phyloP scores from a whole-genome alignment of 2,329 filamentous ascomycete genomes.

The Colletotrichum agaves region DNA sequence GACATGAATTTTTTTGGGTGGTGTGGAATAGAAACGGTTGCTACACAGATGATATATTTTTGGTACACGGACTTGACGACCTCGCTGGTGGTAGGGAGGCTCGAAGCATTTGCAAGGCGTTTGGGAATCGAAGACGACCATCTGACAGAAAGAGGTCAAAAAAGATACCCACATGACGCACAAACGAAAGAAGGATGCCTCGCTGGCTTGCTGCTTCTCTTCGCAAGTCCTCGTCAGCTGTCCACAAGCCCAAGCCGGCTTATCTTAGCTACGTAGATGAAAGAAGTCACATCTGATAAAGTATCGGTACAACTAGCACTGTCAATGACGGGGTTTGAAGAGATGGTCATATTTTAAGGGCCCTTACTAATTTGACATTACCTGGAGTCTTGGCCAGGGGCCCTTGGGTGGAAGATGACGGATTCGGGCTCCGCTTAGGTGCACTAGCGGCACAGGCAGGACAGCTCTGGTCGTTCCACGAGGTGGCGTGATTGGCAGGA shows the following conservation, averaged over 20 bases:
- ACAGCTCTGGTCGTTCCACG: background rate
- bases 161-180: conserved; percentile 35
- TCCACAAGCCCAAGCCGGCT: conserved; percentile 5
- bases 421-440: conserved; percentile 4
- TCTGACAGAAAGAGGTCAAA: conserved; percentile 29
- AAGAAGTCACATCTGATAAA: conserved; percentile 16
- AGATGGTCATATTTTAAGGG: background rate
- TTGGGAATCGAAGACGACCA: conserved; percentile 36
- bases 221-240: conserved; percentile 27
- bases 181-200: conserved; percentile 6
- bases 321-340: background rate
- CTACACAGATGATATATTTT: conserved; percentile 16
- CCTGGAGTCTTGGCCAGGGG: background rate
- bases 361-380: conserved; percentile 10
- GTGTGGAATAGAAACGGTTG: conserved; percentile 11
- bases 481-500: conserved; percentile 24
- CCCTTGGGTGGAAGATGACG: background rate
- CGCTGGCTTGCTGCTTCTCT: conserved; percentile 23
- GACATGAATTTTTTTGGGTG: conserved; percentile 24
- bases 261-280: conserved; percentile 10
- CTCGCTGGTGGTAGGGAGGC: conserved; percentile 6
- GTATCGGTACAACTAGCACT: background rate
- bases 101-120: conserved; percentile 36
- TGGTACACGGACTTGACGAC: conserved; percentile 20
- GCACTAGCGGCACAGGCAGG: conserved; percentile 16